These are phyloP conservation scores for Penicillium sp. DNA, from an alignment of 2,329 filamentous ascomycete genomes.

Conservation along the genomic window DNA sequence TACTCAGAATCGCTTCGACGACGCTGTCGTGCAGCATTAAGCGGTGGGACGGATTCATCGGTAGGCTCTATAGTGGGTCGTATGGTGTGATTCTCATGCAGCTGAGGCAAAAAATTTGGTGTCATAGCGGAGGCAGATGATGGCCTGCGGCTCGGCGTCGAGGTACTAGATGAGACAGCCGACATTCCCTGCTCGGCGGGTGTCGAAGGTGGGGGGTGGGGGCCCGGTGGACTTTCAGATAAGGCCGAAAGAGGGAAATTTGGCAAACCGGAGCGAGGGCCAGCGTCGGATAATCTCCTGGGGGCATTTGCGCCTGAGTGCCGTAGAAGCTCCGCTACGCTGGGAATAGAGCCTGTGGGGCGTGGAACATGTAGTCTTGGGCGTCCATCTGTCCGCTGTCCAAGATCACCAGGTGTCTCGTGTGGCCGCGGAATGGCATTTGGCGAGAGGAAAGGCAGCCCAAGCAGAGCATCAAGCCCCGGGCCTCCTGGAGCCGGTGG, in stretches of 20 bases:
- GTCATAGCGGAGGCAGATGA: slow-evolving; percentile 49
- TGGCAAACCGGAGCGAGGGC: slow-evolving; percentile 24
- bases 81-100: slow-evolving; percentile 39
- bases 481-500: slow-evolving; percentile 43
- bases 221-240: slow-evolving; percentile 58
- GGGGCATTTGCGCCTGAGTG: slow-evolving; percentile 45
- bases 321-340: slow-evolving; percentile 55
- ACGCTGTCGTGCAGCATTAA: slow-evolving; percentile 51
- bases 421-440: slow-evolving; percentile 42
- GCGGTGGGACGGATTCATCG: slow-evolving; percentile 42
- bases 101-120: slow-evolving; percentile 37
- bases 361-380: slow-evolving; percentile 54
- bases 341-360: slow-evolving; percentile 53
- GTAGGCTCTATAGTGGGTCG: slow-evolving; percentile 40
- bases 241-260: slow-evolving; percentile 45
- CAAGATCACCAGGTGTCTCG: slow-evolving; percentile 50
- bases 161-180: slow-evolving; percentile 54
- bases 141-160: slow-evolving; percentile 48
- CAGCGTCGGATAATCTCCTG: slow-evolving; percentile 35
- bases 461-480: slow-evolving; percentile 48
- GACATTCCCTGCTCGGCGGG: slow-evolving; percentile 61
- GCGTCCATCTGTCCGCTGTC: slow-evolving; percentile 56
- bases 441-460: slow-evolving; percentile 45
- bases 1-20: slow-evolving; percentile 61
- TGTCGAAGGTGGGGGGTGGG: slow-evolving; percentile 63